These are phyloP conservation scores for Ceratocystis albifundus DNA, from an alignment of 2,329 filamentous ascomycete species.

Conservation along the genomic window DNA sequence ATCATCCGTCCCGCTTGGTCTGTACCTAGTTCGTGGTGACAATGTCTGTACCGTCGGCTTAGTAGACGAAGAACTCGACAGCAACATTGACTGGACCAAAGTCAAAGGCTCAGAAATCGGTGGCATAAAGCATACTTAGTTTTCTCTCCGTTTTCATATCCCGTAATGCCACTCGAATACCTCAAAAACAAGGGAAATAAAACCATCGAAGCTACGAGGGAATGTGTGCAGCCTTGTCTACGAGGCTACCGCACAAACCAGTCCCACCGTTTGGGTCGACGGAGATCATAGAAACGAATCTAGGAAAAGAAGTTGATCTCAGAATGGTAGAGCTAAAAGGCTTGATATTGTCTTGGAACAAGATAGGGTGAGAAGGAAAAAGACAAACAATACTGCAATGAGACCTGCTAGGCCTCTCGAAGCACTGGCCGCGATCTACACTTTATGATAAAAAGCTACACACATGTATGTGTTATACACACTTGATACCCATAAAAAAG, in stretches of 20 bases:
- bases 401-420: neutral
- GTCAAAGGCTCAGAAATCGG: constrained; percentile 78
- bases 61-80: constrained; percentile 80
- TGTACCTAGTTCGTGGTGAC: constrained; percentile 88
- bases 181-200: neutral
- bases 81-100: constrained; percentile 82
- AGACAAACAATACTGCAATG: neutral
- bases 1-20: constrained; percentile 66
- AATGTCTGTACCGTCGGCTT: constrained; percentile 85
- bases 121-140: constrained; percentile 58
- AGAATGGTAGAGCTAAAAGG: neutral
- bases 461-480: constrained; percentile 3
- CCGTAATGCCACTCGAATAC: neutral
- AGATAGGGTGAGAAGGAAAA: neutral
- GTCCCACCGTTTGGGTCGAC: neutral
- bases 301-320: neutral
- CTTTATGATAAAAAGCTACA: constrained; percentile 3
- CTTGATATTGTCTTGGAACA: neutral
- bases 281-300: neutral
- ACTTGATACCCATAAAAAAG: constrained; percentile 18
- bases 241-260: neutral
- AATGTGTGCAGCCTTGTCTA: neutral
- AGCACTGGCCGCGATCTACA: neutral
- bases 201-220: neutral
- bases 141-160: neutral